Base-by-base conservation (phyloP, 2,329 filamentous ascomycete genomes). In the Nigrograna mackinnonii region DNA sequence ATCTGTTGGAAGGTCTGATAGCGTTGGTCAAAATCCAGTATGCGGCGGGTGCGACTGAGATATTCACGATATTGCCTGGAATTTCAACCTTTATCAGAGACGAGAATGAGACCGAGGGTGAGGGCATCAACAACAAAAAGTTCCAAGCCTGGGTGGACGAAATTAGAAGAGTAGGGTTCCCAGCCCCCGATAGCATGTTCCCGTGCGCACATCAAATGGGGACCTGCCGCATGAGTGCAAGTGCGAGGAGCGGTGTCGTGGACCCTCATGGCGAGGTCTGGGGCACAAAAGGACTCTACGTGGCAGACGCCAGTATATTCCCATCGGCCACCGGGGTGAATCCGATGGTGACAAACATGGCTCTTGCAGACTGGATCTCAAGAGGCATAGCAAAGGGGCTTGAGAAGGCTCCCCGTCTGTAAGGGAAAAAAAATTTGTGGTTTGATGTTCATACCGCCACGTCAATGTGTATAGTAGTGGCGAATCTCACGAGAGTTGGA, bases 141-240 rank as follows among this genome's bases (percentile, higher is more conserved):
- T 89, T 91, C 66, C 71, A 73, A 21, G 69, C 72, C 6, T 91
- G 86, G 86, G 67, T 88, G 2, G 61, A 64, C 5, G 62, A 71
- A 38, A 60, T 80, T 16, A 75, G 78, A 28, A 78, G 77, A 36
- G 71, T 68, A 44, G 76, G 74, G 1, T 70, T 81, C 9, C 66
- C 76, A 0, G 60, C 68, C 1, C 79, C 80, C 0, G 70, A 76
- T 21, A 72, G 75, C 17, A 63, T 71, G n/a, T 88, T 82, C 56
- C 70, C 76, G 21, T 86, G 83, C n/a, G 88, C 87, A 14, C 88
- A 92, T 67, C 88, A 91, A 71, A 91, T 91, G 87, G 85, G 87
- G 17, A 82, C 82, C 7, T 89, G 85, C 57, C 75, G 86, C 3
- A 92, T 91, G 88, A 82, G 82, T 45, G 72, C 73, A 1, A 55